phyloP scores from a whole-genome alignment of 1,139 yeast genomes.

The Nakaseomyces nivariensis region DNA sequence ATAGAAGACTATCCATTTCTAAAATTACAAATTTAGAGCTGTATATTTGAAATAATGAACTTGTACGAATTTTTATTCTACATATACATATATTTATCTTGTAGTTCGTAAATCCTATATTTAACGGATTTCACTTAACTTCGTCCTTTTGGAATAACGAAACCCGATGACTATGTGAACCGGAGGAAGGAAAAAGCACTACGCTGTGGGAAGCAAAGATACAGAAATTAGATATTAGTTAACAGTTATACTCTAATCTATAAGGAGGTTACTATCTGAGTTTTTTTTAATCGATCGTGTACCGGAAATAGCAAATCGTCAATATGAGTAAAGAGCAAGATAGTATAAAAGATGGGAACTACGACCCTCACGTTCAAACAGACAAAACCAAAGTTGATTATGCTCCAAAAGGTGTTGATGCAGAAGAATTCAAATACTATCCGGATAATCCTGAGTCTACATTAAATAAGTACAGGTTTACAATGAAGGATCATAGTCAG shows the following conservation, averaged over 20 bases:
- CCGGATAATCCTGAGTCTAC: slow-evolving; percentile 57
- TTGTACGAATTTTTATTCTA: background rate
- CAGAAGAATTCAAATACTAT: slow-evolving; percentile 43
- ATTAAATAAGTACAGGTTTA: slow-evolving; percentile 29
- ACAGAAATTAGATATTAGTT: background rate
- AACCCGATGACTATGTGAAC: background rate
- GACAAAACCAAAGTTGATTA: slow-evolving; percentile 19
- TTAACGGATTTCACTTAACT: no score
- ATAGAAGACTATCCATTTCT: background rate
- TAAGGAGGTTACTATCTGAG: background rate
- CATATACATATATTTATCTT: no score
- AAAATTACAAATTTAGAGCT: background rate
- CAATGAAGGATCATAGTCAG: slow-evolving; percentile 62
- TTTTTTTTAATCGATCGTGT: no score
- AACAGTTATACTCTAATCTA: background rate
- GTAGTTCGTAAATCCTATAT: no score
- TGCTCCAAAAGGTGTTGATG: slow-evolving; percentile 19
- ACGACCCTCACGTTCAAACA: slow-evolving; percentile 5
- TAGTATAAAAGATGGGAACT: slow-evolving; percentile 1
- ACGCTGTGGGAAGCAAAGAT: no score
- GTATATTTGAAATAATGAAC: background rate
- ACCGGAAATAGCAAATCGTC: no score
- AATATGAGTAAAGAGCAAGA: background rate
- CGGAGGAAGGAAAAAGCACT: background rate
- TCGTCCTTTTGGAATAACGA: background rate